These are phyloP conservation scores for Coemansia umbellata DNA, from an alignment of 192 early-diverging fungal species.

Conservation along the genomic window DNA sequence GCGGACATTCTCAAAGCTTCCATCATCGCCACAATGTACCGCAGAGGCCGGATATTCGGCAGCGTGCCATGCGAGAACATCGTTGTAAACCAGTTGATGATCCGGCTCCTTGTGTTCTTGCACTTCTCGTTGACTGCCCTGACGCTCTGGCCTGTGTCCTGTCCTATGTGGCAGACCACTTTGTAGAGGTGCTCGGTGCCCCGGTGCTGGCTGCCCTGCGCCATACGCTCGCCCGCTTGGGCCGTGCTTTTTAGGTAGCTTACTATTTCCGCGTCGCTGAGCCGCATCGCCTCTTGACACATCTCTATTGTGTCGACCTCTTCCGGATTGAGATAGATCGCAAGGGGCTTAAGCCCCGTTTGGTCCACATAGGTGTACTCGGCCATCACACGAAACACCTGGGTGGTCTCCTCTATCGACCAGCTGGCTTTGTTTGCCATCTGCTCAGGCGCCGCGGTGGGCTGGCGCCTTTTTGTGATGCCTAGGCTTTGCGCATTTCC, in stretches of 20 bases:
- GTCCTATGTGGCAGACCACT: conserved; percentile 27
- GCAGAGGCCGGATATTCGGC: conserved; percentile 17
- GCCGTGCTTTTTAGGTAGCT: not conserved
- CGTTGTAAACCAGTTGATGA: conserved; percentile 30
- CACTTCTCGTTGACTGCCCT: conserved; percentile 40
- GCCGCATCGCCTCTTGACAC: conserved; percentile 7
- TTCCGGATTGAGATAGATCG: conserved; percentile 26
- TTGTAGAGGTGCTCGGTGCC: conserved; percentile 20
- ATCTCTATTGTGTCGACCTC: conserved; percentile 32
- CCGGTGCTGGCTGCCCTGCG: conserved; percentile 15
- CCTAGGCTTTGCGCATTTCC: too few species aligned
- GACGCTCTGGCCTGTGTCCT: conserved; percentile 9
- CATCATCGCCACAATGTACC: conserved; percentile 28
- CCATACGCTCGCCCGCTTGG: conserved; percentile 14
- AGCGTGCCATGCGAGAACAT: conserved; percentile 23
- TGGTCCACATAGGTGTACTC: conserved; percentile 47
- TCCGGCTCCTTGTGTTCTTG: conserved; percentile 40
- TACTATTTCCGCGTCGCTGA: conserved; percentile 20
- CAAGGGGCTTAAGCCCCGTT: conserved; percentile 27
- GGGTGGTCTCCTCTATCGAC: conserved; percentile 20
- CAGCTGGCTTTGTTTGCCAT: conserved; percentile 3
- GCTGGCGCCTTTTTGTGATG: too few species aligned
- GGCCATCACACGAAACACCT: conserved; percentile 34
- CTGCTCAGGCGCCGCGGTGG: too few species aligned
- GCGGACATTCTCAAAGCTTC: conserved; percentile 20